phyloP scores from a whole-genome alignment of 116 monocot species.

The Dioscorea cayenensis region DNA sequence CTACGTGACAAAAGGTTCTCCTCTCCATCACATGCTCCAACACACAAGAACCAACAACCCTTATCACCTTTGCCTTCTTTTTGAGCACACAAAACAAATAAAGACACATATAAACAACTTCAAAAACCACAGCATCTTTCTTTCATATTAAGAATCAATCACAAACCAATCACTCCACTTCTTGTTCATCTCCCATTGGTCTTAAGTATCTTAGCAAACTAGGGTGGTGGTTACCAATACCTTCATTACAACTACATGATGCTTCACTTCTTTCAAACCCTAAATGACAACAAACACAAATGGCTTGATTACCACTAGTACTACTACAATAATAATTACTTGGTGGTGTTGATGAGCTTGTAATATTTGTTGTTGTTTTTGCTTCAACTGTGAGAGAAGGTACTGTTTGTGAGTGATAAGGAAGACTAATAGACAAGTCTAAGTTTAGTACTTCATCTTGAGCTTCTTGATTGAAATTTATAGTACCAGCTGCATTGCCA shows the following conservation, averaged over 20 bases:
- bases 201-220: constrained; percentile 24
- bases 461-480: neutral
- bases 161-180: constrained; percentile 9
- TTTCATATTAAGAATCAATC: neutral
- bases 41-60: neutral
- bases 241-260: constrained; percentile 28
- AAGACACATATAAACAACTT: neutral
- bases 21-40: constrained; percentile 5
- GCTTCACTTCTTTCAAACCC: constrained; percentile 33
- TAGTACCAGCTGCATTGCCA: neutral
- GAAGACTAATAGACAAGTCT: constrained; percentile 58
- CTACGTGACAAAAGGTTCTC: constrained; percentile 17
- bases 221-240: neutral
- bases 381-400: neutral
- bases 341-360: neutral
- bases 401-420: constrained; percentile 4
- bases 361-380: neutral
- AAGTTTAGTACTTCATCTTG: constrained; percentile 28
- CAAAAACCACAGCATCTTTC: neutral
- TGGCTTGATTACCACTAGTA: neutral
- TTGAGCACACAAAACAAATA: neutral
- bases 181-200: constrained; percentile 17
- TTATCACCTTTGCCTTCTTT: constrained; percentile 7
- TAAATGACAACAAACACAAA: constrained; percentile 50
- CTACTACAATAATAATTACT: neutral